Evolutionary conservation across 371 early-diverging fungal species (phyloP), one percentile per base, ranked within the genome.

Genomic region (Batrachochytrium dendrobatidis): DNA sequence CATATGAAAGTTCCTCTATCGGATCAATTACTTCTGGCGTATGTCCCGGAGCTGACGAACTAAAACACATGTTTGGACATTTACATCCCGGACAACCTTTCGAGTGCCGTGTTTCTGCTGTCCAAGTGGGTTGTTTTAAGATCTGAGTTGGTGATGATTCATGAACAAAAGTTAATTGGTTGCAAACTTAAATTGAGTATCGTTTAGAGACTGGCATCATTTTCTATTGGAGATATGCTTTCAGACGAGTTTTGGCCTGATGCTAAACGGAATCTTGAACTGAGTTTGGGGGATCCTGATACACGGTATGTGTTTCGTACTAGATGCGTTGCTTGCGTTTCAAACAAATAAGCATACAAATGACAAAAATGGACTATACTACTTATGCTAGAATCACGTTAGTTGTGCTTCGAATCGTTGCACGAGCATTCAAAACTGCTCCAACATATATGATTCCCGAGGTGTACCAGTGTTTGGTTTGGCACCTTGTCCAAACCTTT

Each of bases 401-500:
- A 4, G 34, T 45, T 28, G 66, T 59, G 6, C 59, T 75, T 17
- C 54, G 67, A 22, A 58, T 76, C 12, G 69, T 68, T 33, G 59
- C 73, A 1, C 51, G 66, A 29, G 58, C 62, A 15, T 76, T 72
- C 63, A 68, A 65, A 33, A 59, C 71, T 1, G 69, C 72, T 5
- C 76, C 73, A n/a, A 69, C 76, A 10, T 61, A 62, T n/a, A 70
- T 76, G 73, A 66, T 65, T 0, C 70, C 66, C 17, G 72, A 76
- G 52, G 54, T 76, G 3, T 76, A 71, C 56, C 34, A 71, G 24
- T 64, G 70, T 43, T 53, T 71, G 15, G 65, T 63, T 7, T 39
- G 50, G n/a, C 66, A 67, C 33, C 53, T 74, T 3, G 53, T 49
- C 10, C 46, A 55, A 10, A 22, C 58, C 1, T 63, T 70, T 28